Conservation (phyloP, 176 grass and related monocot species). For the Lolium multiflorum region DNA sequence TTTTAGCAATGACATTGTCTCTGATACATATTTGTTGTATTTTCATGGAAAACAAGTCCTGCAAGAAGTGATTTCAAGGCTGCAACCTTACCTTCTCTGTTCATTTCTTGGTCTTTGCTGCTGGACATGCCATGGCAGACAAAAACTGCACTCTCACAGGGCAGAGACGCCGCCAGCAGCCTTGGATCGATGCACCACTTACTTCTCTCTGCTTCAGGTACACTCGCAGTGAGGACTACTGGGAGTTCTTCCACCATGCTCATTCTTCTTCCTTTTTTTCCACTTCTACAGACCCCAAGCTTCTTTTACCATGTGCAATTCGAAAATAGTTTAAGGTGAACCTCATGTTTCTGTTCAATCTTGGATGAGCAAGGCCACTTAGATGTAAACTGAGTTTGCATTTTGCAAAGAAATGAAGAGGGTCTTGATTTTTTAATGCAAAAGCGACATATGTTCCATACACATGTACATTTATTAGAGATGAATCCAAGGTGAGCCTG, state of each 20-base stretch:
- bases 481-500: too few relatives aligned
- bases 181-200: neutral
- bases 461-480: too few relatives aligned
- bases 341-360: too few relatives aligned
- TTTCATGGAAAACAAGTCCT: neutral
- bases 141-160: neutral
- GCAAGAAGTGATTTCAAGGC: neutral
- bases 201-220: neutral
- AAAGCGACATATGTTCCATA: neutral
- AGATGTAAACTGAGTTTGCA: too few relatives aligned
- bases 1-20: neutral
- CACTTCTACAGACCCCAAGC: too few relatives aligned
- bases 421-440: neutral
- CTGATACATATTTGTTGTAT: neutral
- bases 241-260: neutral
- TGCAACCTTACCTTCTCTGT: neutral
- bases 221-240: neutral
- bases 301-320: too few relatives aligned
- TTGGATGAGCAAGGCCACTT: too few relatives aligned
- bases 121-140: neutral
- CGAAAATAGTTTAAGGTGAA: too few relatives aligned
- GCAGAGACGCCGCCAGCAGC: neutral
- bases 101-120: neutral
- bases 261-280: too few relatives aligned
- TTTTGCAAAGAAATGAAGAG: neutral